phyloP scores from a whole-genome alignment of 768 basidiomycete species.

The Nidularia pulvinata region DNA sequence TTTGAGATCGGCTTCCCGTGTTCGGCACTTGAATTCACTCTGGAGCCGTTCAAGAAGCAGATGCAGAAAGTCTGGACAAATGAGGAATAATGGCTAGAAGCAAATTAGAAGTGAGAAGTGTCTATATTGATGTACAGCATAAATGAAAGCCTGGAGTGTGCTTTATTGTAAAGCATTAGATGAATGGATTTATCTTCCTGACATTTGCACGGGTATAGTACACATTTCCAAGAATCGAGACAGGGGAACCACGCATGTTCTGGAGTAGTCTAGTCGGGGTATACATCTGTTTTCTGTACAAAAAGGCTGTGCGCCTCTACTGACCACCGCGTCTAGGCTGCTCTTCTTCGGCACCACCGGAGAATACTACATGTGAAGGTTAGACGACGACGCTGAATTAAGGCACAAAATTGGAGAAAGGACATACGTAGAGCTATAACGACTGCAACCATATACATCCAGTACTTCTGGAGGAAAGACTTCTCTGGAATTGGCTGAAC shows the following conservation, averaged over 20 bases:
- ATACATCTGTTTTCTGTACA: too few relatives aligned
- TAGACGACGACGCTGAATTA: neutral
- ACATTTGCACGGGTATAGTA: too few relatives aligned
- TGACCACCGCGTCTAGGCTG: constrained; percentile 20
- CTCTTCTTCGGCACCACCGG: constrained; percentile 37
- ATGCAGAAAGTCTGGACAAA: constrained; percentile 58
- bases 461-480: constrained; percentile 86
- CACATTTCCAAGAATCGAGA: too few relatives aligned
- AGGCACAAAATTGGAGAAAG: neutral
- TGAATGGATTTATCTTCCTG: too few relatives aligned
- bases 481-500: constrained; percentile 66
- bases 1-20: constrained; percentile 97
- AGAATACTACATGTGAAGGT: constrained; percentile 20
- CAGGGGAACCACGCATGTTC: too few relatives aligned
- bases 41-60: constrained; percentile 92
- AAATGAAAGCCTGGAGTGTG: too few relatives aligned
- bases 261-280: too few relatives aligned
- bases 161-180: too few relatives aligned
- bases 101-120: neutral
- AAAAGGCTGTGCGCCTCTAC: too few relatives aligned
- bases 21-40: constrained; percentile 90
- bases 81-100: constrained; percentile 31
- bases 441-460: constrained; percentile 75
- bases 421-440: constrained; percentile 60
- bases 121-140: neutral